Evolutionary conservation across 2,329 filamentous ascomycete genomes (phyloP).

Genomic region (Cordyceps javanica): DNA sequence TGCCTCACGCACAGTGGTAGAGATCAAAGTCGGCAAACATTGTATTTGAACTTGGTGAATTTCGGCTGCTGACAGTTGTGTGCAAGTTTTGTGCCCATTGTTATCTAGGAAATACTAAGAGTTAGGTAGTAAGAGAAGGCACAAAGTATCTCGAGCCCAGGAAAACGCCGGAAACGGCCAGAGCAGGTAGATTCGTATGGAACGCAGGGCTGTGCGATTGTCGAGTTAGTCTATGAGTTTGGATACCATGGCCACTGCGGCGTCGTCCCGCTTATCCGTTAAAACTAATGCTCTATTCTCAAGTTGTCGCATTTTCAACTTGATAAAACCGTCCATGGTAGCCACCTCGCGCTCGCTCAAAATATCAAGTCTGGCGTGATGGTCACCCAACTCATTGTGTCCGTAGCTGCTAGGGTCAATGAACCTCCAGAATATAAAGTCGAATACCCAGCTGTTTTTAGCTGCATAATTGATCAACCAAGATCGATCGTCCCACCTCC

Average conservation of each 20-base stretch:
- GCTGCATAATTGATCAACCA: slow-evolving; percentile 30
- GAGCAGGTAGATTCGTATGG: too few relatives aligned
- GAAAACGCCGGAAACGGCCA: too few relatives aligned
- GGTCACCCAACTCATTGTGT: slow-evolving; percentile 16
- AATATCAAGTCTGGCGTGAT: slow-evolving; percentile 18
- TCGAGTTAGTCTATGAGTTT: not conserved
- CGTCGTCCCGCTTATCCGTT: slow-evolving; percentile 11
- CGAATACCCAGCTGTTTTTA: slow-evolving; percentile 32
- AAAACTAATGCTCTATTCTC: slow-evolving; percentile 4
- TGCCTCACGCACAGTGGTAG: too few relatives aligned
- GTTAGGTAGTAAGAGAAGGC: too few relatives aligned
- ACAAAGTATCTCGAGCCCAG: too few relatives aligned
- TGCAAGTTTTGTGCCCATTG: too few relatives aligned
- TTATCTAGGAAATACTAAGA: too few relatives aligned
- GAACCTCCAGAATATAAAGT: slow-evolving; percentile 31
- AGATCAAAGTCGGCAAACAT: too few relatives aligned
- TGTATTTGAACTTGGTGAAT: too few relatives aligned
- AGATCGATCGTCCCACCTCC: slow-evolving; percentile 28
- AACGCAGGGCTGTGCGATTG: not conserved
- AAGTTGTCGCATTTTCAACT: slow-evolving; percentile 15
- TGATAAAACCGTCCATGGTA: slow-evolving; percentile 22
- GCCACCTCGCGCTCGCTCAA: slow-evolving; percentile 17
- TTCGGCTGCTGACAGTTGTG: too few relatives aligned
- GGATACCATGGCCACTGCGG: not conserved
- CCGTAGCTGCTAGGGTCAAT: slow-evolving; percentile 31